Conservation (phyloP, 106 monocot genomes). For the Dioscorea dumetorum region DNA sequence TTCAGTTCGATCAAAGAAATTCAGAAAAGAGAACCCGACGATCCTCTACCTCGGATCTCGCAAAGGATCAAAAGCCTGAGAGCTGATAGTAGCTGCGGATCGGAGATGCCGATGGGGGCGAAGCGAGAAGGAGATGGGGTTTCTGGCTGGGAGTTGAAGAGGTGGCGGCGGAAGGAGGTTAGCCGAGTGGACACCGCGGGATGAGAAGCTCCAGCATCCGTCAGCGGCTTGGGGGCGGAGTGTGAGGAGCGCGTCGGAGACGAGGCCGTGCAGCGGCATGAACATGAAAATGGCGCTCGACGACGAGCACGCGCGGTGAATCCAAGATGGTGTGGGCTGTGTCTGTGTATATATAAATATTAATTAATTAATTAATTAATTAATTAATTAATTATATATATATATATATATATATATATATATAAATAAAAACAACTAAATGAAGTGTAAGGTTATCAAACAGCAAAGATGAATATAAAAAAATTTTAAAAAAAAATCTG, state of each 20-base stretch:
- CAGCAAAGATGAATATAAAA: no score
- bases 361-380: no score
- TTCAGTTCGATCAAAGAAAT: neutral
- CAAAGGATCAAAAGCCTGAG: neutral
- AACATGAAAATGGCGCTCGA: neutral
- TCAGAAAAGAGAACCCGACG: neutral
- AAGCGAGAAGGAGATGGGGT: neutral
- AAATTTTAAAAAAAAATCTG: no score
- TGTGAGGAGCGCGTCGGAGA: neutral
- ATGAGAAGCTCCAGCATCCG: neutral
- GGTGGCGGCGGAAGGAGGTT: neutral
- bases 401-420: no score
- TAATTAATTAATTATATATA: no score
- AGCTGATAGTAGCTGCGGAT: neutral
- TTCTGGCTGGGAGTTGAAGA: neutral
- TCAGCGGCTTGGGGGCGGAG: neutral
- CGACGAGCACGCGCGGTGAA: no score
- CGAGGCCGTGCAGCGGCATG: neutral
- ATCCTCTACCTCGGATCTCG: neutral
- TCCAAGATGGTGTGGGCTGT: no score
- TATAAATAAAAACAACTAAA: no score
- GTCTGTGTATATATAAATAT: no score
- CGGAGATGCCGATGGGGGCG: neutral
- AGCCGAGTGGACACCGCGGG: neutral
- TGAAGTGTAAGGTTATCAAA: no score